phyloP scores from a whole-genome alignment of 1,284 basidiomycete species.

The Apiotrichum porosum region DNA sequence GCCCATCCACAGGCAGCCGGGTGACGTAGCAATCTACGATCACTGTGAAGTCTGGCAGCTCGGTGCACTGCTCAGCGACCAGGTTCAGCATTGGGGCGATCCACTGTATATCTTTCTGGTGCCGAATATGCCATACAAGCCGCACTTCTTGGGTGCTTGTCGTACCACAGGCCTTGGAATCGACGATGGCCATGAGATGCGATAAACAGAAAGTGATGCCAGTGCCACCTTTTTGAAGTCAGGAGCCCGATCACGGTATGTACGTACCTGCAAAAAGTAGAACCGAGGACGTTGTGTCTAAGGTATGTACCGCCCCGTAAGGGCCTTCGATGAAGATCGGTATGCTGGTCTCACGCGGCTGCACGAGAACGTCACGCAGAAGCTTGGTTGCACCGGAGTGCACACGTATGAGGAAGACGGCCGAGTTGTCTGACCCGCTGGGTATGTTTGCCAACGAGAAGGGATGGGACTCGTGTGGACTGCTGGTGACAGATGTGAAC shows the following conservation, averaged over 20 bases:
- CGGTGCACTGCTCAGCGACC: neutral
- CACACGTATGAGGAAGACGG: constrained; percentile 37
- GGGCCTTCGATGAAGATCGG: constrained; percentile 42
- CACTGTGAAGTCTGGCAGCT: no score
- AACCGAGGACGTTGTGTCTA: constrained; percentile 29
- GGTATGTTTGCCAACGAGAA: constrained; percentile 44
- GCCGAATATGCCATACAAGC: constrained; percentile 42
- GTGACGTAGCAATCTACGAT: neutral
- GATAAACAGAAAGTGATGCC: constrained; percentile 37
- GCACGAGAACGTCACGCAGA: constrained; percentile 21
- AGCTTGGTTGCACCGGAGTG: constrained; percentile 38
- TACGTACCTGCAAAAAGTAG: constrained; percentile 32
- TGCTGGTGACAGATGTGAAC: constrained; percentile 29
- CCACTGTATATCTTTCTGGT: constrained; percentile 22
- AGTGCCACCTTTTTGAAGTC: constrained; percentile 30
- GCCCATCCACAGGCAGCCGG: neutral
- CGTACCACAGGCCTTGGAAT: neutral
- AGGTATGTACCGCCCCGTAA: constrained; percentile 33
- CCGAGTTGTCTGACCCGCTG: constrained; percentile 13
- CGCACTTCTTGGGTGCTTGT: constrained; percentile 1
- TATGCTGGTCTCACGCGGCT: constrained; percentile 14
- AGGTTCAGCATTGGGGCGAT: constrained; percentile 19
- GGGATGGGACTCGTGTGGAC: constrained; percentile 43
- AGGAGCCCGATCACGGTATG: neutral
- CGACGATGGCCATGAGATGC: constrained; percentile 27